A percentile compares a stretch with the other conserved stretches of the same genome.
These are phyloP conservation scores for Leishmania turanica DNA, from an alignment of 208 protist species.

Conservation along the genomic window DNA sequence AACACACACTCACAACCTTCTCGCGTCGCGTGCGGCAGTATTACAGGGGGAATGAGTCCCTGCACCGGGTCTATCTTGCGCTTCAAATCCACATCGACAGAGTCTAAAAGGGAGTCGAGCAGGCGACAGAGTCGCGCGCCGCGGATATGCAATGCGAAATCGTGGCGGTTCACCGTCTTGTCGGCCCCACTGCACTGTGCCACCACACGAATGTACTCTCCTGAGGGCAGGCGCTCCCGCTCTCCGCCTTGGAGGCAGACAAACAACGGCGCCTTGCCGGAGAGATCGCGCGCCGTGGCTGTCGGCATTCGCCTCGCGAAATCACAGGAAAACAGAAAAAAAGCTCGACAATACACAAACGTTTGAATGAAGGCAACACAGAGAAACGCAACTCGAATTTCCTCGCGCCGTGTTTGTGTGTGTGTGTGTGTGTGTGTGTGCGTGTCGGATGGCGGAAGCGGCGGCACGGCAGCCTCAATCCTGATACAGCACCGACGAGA, in stretches of 20 bases:
- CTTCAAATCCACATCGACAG: constrained; percentile 50
- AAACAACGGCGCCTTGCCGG: constrained; percentile 37
- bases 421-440: neutral
- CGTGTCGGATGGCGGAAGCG: neutral
- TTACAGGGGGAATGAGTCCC: constrained; percentile 57
- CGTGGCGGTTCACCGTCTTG: constrained; percentile 33
- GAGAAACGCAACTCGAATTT: neutral
- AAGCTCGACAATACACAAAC: neutral
- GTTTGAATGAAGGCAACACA: neutral
- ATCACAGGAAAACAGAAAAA: neutral
- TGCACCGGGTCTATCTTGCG: constrained; percentile 33
- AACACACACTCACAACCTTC: constrained; percentile 77
- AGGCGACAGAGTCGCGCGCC: constrained; percentile 79
- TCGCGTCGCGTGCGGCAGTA: constrained; percentile 66
- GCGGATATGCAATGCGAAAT: constrained; percentile 80
- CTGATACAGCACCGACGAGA: neutral
- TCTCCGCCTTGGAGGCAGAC: constrained; percentile 37
- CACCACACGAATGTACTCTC: constrained; percentile 75
- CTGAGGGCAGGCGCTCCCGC: constrained; percentile 44
- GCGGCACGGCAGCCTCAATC: neutral
- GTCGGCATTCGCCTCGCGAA: constrained; percentile 13
- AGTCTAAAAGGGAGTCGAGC: constrained; percentile 74
- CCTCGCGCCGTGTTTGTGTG: neutral
- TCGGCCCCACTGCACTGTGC: constrained; percentile 35
- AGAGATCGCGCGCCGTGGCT: constrained; percentile 26